Percentiles rank a stretch among this genome's conserved stretches.
Evolutionary conservation across 495 filamentous ascomycete species (phyloP).

Genomic region (Penicillium manginii): DNA sequence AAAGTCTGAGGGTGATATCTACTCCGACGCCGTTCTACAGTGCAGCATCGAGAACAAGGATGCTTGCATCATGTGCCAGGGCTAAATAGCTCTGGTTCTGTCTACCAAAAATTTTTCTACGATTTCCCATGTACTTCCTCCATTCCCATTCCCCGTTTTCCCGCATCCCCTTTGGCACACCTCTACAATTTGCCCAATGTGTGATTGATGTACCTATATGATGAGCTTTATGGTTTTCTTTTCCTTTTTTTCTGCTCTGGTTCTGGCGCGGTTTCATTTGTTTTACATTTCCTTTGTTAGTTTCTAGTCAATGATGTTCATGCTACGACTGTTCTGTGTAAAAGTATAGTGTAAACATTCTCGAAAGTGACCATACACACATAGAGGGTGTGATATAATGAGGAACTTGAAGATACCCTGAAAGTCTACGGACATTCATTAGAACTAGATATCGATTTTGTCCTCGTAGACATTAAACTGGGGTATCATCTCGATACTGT

Average conservation of each 20-base stretch:
- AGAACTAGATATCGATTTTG: too few species aligned
- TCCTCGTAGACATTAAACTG: too few species aligned
- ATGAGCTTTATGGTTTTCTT: constrained; percentile 45
- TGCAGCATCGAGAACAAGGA: constrained; percentile 96
- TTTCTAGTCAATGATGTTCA: constrained; percentile 21
- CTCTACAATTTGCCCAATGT: constrained; percentile 5
- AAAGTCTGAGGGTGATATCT: constrained; percentile 68
- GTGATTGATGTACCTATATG: constrained; percentile 43
- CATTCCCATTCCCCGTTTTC: constrained; percentile 7
- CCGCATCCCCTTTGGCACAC: constrained; percentile 9
- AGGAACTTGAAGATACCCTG: too few species aligned
- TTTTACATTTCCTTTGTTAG: constrained; percentile 22
- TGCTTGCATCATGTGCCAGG: constrained; percentile 88
- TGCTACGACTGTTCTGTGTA: constrained; percentile 34
- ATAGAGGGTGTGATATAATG: background rate
- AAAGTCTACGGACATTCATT: too few species aligned
- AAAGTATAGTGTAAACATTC: background rate
- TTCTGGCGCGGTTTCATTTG: constrained; percentile 22
- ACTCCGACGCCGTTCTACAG: constrained; percentile 83
- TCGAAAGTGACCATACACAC: background rate
- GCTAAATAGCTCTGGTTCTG: constrained; percentile 42
- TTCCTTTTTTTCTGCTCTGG: constrained; percentile 13
- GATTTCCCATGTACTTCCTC: constrained; percentile 22
- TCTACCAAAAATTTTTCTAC: constrained; percentile 5
- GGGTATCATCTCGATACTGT: too few species aligned